A percentile compares a stretch with the other conserved stretches of the same genome.
Evolutionary conservation across 2,329 filamentous ascomycete genomes (phyloP).

Genomic region (Thelonectria discophora): DNA sequence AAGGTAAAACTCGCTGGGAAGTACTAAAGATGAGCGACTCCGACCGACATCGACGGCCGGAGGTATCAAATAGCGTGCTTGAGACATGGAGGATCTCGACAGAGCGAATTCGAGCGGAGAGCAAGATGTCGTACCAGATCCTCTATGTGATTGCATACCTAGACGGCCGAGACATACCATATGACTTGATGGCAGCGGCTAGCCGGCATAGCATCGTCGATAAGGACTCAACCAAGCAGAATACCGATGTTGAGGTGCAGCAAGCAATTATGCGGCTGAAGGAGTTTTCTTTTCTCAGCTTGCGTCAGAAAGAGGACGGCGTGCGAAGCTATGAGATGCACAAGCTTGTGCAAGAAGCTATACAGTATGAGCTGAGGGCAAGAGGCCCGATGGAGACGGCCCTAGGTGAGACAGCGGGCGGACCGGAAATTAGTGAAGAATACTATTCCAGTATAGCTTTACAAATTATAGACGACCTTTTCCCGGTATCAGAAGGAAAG

Average conservation of each 20-base stretch:
- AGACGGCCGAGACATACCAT: constrained; percentile 45
- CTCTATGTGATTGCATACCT: constrained; percentile 45
- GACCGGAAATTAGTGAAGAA: constrained; percentile 1
- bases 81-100: constrained; percentile 48
- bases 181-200: constrained; percentile 35
- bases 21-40: constrained; percentile 34
- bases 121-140: constrained; percentile 42
- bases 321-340: constrained; percentile 43
- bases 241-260: background rate
- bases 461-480: constrained; percentile 30
- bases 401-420: background rate
- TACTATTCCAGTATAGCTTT: constrained; percentile 39
- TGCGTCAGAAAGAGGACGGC: constrained; percentile 11
- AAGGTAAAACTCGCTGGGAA: constrained; percentile 36
- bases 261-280: constrained; percentile 40
- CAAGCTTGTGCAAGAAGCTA: constrained; percentile 45
- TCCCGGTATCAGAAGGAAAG: constrained; percentile 30
- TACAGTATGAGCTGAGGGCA: constrained; percentile 29
- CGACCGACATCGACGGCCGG: constrained; percentile 41
- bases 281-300: constrained; percentile 47
- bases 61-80: constrained; percentile 46
- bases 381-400: background rate
- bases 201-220: background rate
- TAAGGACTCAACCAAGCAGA: background rate
- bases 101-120: constrained; percentile 42